Evolutionary conservation across 1,284 basidiomycete species (phyloP).

Genomic region (Sporisorium graminicola): DNA sequence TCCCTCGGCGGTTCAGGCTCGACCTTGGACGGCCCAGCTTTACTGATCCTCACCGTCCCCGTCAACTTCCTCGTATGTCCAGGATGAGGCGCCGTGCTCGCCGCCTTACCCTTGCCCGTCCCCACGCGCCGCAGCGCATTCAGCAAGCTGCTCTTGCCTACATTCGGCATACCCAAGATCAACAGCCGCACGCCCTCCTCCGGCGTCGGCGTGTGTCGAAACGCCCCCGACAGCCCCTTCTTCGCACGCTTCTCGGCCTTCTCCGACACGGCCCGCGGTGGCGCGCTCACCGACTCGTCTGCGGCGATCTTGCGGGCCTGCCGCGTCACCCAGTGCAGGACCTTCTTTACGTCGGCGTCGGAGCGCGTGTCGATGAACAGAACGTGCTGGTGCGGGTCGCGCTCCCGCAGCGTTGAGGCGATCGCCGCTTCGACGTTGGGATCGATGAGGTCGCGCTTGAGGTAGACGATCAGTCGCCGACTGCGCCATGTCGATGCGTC

Average conservation of each 20-base stretch:
- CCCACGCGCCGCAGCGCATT: constrained; percentile 92
- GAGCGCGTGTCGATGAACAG: constrained; percentile 73
- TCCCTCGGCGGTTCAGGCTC: constrained; percentile 11
- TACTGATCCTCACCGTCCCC: constrained; percentile 66
- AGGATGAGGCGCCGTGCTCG: constrained; percentile 88
- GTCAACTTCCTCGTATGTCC: constrained; percentile 67
- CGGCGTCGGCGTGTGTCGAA: constrained; percentile 63
- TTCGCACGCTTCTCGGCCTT: constrained; percentile 37
- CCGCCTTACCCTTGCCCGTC: constrained; percentile 86
- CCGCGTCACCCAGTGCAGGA: constrained; percentile 71
- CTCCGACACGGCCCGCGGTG: constrained; percentile 10
- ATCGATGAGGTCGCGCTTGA: constrained; percentile 91
- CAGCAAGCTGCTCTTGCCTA: constrained; percentile 93
- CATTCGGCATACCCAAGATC: constrained; percentile 90
- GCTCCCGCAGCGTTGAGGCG: constrained; percentile 70
- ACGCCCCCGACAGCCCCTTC: constrained; percentile 65
- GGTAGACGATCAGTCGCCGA: constrained; percentile 85
- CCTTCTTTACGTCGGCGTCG: constrained; percentile 71
- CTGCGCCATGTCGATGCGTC: constrained; percentile 54
- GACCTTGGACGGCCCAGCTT: constrained; percentile 38
- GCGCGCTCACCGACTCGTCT: constrained; percentile 10
- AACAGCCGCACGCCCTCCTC: constrained; percentile 66
- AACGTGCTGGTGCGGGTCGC: constrained; percentile 71
- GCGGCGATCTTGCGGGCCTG: constrained; percentile 35
- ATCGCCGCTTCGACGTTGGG: constrained; percentile 79